Conservation (phyloP, 768 basidiomycete genomes). For the Boletus vinaceobasis region DNA sequence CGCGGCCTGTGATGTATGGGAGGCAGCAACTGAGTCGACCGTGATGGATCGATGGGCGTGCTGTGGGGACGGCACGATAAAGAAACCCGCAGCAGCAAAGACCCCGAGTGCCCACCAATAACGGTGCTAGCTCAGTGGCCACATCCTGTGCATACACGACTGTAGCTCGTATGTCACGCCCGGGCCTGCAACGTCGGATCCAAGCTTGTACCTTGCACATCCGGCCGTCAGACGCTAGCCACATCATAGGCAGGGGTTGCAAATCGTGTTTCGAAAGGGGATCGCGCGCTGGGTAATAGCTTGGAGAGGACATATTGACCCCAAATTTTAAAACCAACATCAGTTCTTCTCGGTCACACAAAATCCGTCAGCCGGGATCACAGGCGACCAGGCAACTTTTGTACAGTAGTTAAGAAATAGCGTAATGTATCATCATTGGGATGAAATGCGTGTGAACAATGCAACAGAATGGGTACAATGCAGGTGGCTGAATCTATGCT, state of each 20-base stretch:
- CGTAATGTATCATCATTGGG: slow-evolving; percentile 32
- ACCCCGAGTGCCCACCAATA: slow-evolving; percentile 11
- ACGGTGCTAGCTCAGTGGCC: neutral
- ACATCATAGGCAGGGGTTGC: slow-evolving; percentile 5
- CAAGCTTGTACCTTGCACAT: slow-evolving; percentile 9
- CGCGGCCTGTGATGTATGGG: slow-evolving; percentile 8
- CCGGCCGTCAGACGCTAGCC: slow-evolving; percentile 1
- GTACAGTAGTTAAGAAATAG: slow-evolving; percentile 31
- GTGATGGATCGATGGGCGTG: slow-evolving; percentile 16
- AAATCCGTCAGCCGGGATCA: slow-evolving; percentile 4
- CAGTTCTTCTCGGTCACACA: slow-evolving; percentile 9
- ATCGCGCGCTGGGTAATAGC: neutral
- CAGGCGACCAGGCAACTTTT: slow-evolving; percentile 16
- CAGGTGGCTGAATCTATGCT: slow-evolving; percentile 35
- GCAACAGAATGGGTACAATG: slow-evolving; percentile 34
- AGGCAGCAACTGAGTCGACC: slow-evolving; percentile 9
- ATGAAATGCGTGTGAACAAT: slow-evolving; percentile 31
- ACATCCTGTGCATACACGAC: neutral
- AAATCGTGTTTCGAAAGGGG: neutral
- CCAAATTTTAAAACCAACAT: slow-evolving; percentile 7
- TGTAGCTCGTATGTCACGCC: neutral
- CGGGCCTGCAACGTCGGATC: slow-evolving; percentile 4
- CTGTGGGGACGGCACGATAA: slow-evolving; percentile 12
- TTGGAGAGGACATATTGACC: slow-evolving; percentile 5
- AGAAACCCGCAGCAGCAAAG: slow-evolving; percentile 1